These are phyloP conservation scores for Soucietia sequanensis DNA, from an alignment of 805 yeast species.

Conservation along the genomic window DNA sequence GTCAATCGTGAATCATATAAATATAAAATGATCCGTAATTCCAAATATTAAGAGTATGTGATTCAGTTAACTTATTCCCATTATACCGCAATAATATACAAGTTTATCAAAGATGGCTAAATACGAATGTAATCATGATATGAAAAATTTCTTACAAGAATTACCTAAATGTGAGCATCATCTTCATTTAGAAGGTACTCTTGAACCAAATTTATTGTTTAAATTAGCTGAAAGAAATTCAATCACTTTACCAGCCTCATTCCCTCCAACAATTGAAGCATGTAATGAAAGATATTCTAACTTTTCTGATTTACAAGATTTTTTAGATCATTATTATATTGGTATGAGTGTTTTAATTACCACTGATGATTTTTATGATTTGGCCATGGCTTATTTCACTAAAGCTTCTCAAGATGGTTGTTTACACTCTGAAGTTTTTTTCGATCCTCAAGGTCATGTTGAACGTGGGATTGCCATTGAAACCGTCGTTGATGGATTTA, in stretches of 20 bases:
- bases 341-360: conserved; percentile 74
- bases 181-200: conserved; percentile 79
- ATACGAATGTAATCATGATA: conserved; percentile 1
- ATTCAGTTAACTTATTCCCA: too few relatives aligned
- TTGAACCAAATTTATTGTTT: conserved; percentile 73
- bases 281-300: conserved; percentile 57
- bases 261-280: conserved; percentile 60
- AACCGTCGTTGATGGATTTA: conserved; percentile 62
- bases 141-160: conserved; percentile 52
- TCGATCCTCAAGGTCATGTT: conserved; percentile 83
- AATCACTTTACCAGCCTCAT: conserved; percentile 56
- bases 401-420: conserved; percentile 61
- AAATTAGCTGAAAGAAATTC: conserved; percentile 65
- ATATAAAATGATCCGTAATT: too few relatives aligned
- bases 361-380: conserved; percentile 72
- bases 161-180: conserved; percentile 89
- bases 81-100: too few relatives aligned
- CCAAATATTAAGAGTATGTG: too few relatives aligned
- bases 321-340: conserved; percentile 73
- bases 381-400: conserved; percentile 71
- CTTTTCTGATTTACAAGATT: conserved; percentile 73
- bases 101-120: background rate
- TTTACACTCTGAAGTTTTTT: conserved; percentile 72
- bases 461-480: conserved; percentile 63
- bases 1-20: too few relatives aligned